Conservation (phyloP, 371 early-diverging fungal genomes). For the Choanephora cucurbitarum region DNA sequence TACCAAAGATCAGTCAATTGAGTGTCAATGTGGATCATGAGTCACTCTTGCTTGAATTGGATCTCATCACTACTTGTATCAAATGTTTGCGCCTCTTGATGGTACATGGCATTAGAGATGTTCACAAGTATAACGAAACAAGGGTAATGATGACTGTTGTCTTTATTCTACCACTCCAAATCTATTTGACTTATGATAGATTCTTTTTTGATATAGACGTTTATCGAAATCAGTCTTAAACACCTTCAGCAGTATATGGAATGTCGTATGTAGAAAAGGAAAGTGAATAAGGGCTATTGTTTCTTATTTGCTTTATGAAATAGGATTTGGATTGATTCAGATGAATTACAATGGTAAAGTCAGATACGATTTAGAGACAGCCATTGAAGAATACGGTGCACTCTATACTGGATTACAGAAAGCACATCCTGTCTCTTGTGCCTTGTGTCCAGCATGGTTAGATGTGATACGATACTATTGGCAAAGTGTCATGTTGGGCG, state of each 20-base stretch:
- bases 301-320: not conserved
- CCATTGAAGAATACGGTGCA: slow-evolving; percentile 80
- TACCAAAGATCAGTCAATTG: slow-evolving; percentile 6
- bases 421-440: slow-evolving; percentile 71
- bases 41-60: slow-evolving; percentile 36
- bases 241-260: slow-evolving; percentile 65
- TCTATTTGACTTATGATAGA: too few species aligned
- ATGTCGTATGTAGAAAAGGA: slow-evolving; percentile 40
- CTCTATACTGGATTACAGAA: slow-evolving; percentile 77
- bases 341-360: slow-evolving; percentile 8
- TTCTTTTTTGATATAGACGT: too few species aligned
- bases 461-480: slow-evolving; percentile 81
- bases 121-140: slow-evolving; percentile 63
- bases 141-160: slow-evolving; percentile 26
- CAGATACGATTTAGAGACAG: slow-evolving; percentile 37
- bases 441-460: slow-evolving; percentile 63
- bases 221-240: slow-evolving; percentile 51
- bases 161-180: too few species aligned
- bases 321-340: slow-evolving; percentile 15
- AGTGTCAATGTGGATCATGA: not conserved
- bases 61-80: slow-evolving; percentile 59
- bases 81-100: slow-evolving; percentile 74
- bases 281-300: not conserved
- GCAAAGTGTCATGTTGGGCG: slow-evolving; percentile 42
- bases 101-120: slow-evolving; percentile 74